These are phyloP conservation scores for Plenodomus tracheiphilus DNA, from an alignment of 2,329 filamentous ascomycete species.

Conservation along the genomic window DNA sequence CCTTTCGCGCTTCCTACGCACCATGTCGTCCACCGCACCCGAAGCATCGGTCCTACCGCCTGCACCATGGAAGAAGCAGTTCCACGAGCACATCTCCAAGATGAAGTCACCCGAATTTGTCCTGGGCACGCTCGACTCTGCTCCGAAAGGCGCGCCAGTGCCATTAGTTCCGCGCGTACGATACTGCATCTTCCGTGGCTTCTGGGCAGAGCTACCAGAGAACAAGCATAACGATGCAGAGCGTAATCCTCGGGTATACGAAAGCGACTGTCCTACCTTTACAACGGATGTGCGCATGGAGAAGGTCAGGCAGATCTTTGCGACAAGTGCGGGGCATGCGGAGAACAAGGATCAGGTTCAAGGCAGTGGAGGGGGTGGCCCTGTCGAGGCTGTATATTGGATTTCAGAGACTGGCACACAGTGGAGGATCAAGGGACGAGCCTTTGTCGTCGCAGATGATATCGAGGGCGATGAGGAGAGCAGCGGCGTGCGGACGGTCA, in stretches of 20 bases:
- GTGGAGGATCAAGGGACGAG: slow-evolving; percentile 80
- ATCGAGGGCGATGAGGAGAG: slow-evolving; percentile 59
- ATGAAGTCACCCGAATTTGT: slow-evolving; percentile 56
- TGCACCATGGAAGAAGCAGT: slow-evolving; percentile 57
- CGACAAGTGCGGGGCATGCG: slow-evolving; percentile 53
- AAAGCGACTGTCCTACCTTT: slow-evolving; percentile 78
- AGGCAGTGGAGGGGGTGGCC: slow-evolving; percentile 65
- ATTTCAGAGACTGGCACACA: slow-evolving; percentile 70
- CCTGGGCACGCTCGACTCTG: slow-evolving; percentile 53
- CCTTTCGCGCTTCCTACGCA: slow-evolving; percentile 47
- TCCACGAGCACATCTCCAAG: slow-evolving; percentile 54
- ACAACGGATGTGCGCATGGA: slow-evolving; percentile 89
- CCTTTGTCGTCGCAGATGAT: slow-evolving; percentile 74
- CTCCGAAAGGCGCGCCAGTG: slow-evolving; percentile 46
- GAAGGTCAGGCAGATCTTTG: slow-evolving; percentile 74
- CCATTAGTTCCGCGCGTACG: slow-evolving; percentile 62
- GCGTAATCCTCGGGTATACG: slow-evolving; percentile 70
- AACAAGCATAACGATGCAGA: slow-evolving; percentile 74
- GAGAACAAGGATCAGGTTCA: slow-evolving; percentile 46
- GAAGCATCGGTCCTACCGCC: slow-evolving; percentile 40
- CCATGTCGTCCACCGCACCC: slow-evolving; percentile 52
- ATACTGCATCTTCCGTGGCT: slow-evolving; percentile 82
- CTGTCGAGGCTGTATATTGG: slow-evolving; percentile 87
- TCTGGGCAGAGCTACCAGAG: slow-evolving; percentile 73
- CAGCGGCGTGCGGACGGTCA: slow-evolving; percentile 61